Evolutionary conservation across 176 grass and related monocot genomes (phyloP).

Genomic region (Oryza meyeriana): DNA sequence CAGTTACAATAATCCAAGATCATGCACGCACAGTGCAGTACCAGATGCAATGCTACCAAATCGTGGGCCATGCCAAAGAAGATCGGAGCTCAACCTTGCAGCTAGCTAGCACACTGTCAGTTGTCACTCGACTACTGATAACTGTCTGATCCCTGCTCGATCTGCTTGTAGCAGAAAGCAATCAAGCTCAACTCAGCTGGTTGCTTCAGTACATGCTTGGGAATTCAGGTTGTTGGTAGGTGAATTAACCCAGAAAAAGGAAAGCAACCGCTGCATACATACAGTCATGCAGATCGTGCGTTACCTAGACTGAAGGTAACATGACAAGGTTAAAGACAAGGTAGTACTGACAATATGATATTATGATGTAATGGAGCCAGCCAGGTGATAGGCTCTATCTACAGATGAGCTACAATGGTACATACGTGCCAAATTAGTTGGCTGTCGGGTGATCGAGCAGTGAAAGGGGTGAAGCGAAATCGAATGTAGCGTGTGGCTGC

Average conservation of each 20-base stretch:
- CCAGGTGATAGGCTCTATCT: slow-evolving; percentile 1
- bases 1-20: background rate
- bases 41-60: background rate
- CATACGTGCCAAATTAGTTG: slow-evolving; percentile 1
- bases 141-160: background rate
- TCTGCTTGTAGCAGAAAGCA: background rate
- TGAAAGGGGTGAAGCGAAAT: background rate
- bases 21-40: background rate
- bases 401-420: background rate
- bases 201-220: background rate
- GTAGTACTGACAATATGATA: background rate
- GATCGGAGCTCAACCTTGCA: background rate
- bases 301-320: slow-evolving; percentile 3
- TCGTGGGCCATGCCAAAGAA: background rate
- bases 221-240: background rate
- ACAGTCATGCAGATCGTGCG: background rate
- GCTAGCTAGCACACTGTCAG: background rate
- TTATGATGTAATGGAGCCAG: background rate
- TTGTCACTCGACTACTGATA: background rate
- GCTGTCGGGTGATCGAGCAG: slow-evolving; percentile 3
- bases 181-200: background rate
- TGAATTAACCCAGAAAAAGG: background rate
- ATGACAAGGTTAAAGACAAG: slow-evolving; percentile 4
- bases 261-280: background rate
- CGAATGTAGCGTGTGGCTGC: slow-evolving; percentile 14